phyloP scores from a whole-genome alignment of 495 filamentous ascomycete genomes.

The Bathelium albidoporum region DNA sequence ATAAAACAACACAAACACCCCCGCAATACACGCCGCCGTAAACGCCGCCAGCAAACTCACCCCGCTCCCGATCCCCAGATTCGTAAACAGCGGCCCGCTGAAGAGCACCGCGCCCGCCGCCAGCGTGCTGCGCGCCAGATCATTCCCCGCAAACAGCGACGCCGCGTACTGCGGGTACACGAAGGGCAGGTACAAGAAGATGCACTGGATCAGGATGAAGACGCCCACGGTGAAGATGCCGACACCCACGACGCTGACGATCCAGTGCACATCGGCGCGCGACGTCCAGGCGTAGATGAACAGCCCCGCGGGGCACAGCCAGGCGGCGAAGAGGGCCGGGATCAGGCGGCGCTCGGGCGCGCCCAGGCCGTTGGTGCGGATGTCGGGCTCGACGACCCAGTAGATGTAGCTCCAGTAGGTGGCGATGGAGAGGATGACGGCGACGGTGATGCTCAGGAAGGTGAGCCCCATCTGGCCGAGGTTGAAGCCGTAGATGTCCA shows the following conservation, averaged over 20 bases:
- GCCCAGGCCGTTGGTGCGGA: constrained; percentile 36
- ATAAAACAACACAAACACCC: constrained; percentile 46
- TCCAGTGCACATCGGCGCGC: constrained; percentile 48
- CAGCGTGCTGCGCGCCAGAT: constrained; percentile 45
- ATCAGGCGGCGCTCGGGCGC: constrained; percentile 44
- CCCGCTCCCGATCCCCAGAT: constrained; percentile 48
- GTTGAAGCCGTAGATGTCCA: constrained; percentile 50
- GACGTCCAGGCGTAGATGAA: constrained; percentile 58
- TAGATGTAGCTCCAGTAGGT: constrained; percentile 44
- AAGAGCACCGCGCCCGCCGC: constrained; percentile 51
- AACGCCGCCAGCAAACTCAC: constrained; percentile 46
- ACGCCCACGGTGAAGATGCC: constrained; percentile 42
- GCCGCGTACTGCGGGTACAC: constrained; percentile 55
- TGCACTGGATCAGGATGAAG: constrained; percentile 49
- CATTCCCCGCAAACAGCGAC: constrained; percentile 51
- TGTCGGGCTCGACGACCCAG: constrained; percentile 42
- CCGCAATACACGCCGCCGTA: constrained; percentile 45
- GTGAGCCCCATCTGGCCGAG: constrained; percentile 52
- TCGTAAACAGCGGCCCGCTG: constrained; percentile 44
- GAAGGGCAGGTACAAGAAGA: constrained; percentile 55
- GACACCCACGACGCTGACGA: constrained; percentile 50
- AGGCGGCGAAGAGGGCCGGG: constrained; percentile 45
- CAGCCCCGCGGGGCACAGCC: constrained; percentile 46
- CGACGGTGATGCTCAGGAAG: constrained; percentile 53
- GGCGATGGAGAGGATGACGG: constrained; percentile 42